These are phyloP conservation scores for Phytophthora palmivora DNA, from an alignment of 352 stramenopile species.

Conservation along the genomic window DNA sequence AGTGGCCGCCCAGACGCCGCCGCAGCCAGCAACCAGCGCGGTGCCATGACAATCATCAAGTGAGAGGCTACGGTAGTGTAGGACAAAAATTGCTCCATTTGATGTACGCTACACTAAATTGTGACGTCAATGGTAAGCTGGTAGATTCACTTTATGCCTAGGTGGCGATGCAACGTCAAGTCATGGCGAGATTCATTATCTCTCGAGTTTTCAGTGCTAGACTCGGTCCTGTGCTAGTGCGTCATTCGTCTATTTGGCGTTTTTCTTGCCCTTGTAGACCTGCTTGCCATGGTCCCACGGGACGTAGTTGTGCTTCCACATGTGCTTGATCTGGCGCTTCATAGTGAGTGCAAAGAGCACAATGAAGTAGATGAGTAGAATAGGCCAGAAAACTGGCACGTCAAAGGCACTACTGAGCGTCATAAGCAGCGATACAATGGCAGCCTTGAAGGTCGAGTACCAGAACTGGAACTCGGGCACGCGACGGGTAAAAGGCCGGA, in stretches of 20 bases:
- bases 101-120: constrained; percentile 8
- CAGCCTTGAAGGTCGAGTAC: constrained; percentile 91
- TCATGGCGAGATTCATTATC: neutral
- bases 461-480: constrained; percentile 99
- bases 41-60: constrained; percentile 15
- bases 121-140: constrained; percentile 3
- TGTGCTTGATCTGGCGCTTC: constrained; percentile 99
- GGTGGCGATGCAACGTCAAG: neutral
- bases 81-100: constrained; percentile 8
- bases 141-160: constrained; percentile 19
- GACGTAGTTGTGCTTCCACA: constrained; percentile 99
- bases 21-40: constrained; percentile 19
- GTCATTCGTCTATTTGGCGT: constrained; percentile 67
- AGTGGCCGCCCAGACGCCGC: constrained; percentile 6
- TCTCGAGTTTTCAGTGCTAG: constrained; percentile 6
- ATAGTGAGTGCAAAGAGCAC: constrained; percentile 99
- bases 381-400: constrained; percentile 99
- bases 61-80: constrained; percentile 14
- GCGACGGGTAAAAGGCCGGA: constrained; percentile 91
- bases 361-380: constrained; percentile 99
- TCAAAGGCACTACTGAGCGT: constrained; percentile 99
- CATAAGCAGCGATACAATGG: constrained; percentile 94
- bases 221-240: constrained; percentile 6
- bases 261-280: constrained; percentile 93
- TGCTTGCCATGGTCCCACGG: constrained; percentile 96